Conservation (phyloP, 805 yeast species). For the Debaryomyces castellii region DNA sequence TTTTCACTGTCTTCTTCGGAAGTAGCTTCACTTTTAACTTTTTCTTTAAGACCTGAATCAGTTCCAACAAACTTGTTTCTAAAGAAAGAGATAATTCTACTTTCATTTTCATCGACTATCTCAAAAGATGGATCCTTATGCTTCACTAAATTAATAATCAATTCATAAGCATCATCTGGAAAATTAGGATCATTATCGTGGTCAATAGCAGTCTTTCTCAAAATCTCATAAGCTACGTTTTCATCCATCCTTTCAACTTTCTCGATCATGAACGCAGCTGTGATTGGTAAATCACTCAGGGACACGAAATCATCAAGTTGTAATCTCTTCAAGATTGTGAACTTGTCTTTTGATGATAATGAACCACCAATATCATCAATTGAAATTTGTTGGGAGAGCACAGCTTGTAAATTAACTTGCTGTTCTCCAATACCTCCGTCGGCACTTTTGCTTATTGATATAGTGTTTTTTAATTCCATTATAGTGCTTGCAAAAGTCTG, state of each 20-base stretch:
- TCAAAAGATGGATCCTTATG: background rate
- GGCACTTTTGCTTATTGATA: constrained; percentile 1
- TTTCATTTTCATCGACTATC: background rate
- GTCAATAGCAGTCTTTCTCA: constrained; percentile 37
- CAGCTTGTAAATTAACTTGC: constrained; percentile 12
- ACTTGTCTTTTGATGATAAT: constrained; percentile 26
- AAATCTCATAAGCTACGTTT: constrained; percentile 40
- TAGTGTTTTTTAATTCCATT: background rate
- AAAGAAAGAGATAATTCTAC: background rate
- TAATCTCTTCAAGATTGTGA: constrained; percentile 23
- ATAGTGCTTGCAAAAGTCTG: too few species aligned
- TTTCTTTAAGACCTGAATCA: background rate
- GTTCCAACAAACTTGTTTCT: background rate
- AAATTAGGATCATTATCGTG: constrained; percentile 51
- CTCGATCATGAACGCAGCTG: constrained; percentile 40
- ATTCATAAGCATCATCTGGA: constrained; percentile 34
- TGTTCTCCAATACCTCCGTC: constrained; percentile 4
- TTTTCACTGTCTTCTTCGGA: background rate
- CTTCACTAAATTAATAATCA: constrained; percentile 21
- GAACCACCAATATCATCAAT: constrained; percentile 24
- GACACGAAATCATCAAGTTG: constrained; percentile 23
- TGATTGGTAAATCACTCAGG: constrained; percentile 28
- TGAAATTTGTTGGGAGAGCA: constrained; percentile 19
- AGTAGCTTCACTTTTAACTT: background rate
- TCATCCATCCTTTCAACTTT: constrained; percentile 33